Evolutionary conservation across 306 rosid genomes (phyloP).

Genomic region (Cicer cuneatum): DNA sequence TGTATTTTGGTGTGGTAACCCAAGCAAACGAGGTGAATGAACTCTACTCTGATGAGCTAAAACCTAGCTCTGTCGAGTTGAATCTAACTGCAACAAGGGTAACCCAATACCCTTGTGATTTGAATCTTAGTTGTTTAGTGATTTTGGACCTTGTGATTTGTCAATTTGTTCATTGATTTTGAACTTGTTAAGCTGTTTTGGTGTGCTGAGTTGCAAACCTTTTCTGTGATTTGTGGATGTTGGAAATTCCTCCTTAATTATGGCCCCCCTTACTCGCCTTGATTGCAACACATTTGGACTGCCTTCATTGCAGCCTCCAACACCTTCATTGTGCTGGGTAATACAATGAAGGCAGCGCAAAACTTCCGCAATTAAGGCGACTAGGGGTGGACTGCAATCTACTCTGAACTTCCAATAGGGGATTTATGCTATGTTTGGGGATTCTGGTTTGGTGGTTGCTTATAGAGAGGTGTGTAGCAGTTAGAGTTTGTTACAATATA

Average conservation of each 20-base stretch:
- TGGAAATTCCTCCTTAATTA: too few species aligned
- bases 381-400: neutral
- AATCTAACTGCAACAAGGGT: neutral
- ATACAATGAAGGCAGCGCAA: neutral
- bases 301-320: too few species aligned
- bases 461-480: neutral
- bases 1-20: neutral
- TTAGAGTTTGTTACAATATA: neutral
- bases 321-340: too few species aligned
- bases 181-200: neutral
- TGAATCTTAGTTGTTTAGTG: neutral
- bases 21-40: neutral
- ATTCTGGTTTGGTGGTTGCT: neutral
- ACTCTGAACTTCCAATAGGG: neutral
- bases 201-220: conserved; percentile 3
- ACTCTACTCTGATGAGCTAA: neutral
- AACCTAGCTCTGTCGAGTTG: conserved; percentile 1
- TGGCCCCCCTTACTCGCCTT: too few species aligned
- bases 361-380: neutral
- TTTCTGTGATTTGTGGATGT: neutral
- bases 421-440: neutral
- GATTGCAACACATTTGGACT: too few species aligned
- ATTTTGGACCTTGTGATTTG: conserved; percentile 4
- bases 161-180: neutral
- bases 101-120: neutral